phyloP scores from a whole-genome alignment of 139 green algal species.

The Deuterostichococcus epilithicus region DNA sequence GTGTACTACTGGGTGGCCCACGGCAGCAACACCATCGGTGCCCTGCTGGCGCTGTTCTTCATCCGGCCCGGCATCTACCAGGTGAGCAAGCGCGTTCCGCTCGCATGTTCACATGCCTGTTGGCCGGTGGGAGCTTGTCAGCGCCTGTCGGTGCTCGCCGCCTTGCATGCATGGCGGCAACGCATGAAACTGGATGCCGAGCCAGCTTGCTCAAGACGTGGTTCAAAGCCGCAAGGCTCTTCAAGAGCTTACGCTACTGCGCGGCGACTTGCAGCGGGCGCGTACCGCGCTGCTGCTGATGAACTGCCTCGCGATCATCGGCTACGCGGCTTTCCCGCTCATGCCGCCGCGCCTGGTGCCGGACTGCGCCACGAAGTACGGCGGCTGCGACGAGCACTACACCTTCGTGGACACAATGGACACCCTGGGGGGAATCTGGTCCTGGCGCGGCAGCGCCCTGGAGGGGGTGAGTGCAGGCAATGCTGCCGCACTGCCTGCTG shows the following conservation, averaged over 20 bases:
- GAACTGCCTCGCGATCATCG: conserved; percentile 29
- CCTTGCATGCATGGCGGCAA: too few relatives aligned
- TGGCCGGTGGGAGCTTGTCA: conserved; percentile 1
- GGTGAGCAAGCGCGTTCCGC: neutral
- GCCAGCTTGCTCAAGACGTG: too few relatives aligned
- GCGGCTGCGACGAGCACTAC: conserved; percentile 13
- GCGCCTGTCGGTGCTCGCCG: neutral
- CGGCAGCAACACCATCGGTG: conserved; percentile 29
- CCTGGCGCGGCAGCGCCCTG: conserved; percentile 22
- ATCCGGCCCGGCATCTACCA: conserved; percentile 29
- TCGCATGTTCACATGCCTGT: neutral
- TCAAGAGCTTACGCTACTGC: neutral
- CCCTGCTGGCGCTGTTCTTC: conserved; percentile 22
- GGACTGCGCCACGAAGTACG: conserved; percentile 13
- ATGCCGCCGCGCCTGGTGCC: conserved; percentile 30
- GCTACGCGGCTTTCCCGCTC: conserved; percentile 25
- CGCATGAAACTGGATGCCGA: too few relatives aligned
- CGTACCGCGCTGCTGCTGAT: conserved; percentile 13
- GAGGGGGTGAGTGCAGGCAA: conserved; percentile 24
- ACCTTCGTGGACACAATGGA: neutral
- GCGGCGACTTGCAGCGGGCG: neutral
- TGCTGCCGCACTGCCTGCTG: too few relatives aligned
- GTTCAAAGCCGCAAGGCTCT: neutral
- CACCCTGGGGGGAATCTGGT: conserved; percentile 27
- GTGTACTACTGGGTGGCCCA: conserved; percentile 33